A percentile compares a stretch with the other conserved stretches of the same genome.
phyloP scores from a whole-genome alignment of 2,329 filamentous ascomycete genomes.

The Aspergillus ochraceus region DNA sequence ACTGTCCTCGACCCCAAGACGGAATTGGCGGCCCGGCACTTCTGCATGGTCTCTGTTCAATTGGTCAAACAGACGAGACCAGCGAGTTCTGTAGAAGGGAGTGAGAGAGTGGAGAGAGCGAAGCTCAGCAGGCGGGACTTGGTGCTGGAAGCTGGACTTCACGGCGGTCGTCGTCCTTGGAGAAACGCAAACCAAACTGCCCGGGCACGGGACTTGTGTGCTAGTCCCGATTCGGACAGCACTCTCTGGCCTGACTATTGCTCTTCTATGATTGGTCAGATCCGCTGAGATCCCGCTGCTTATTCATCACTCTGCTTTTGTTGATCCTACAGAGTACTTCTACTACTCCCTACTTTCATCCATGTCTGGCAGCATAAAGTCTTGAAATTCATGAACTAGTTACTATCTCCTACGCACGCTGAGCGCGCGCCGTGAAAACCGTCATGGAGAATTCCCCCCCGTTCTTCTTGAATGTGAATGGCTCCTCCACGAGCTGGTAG shows the following conservation, averaged over 20 bases:
- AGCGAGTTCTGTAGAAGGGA: constrained; percentile 23
- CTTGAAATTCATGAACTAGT: not conserved
- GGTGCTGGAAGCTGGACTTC: constrained; percentile 18
- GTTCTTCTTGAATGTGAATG: constrained; percentile 45
- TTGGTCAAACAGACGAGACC: constrained; percentile 27
- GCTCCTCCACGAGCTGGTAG: constrained; percentile 55
- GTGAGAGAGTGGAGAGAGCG: constrained; percentile 26
- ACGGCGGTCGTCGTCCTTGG: constrained; percentile 20
- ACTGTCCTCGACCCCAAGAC: constrained; percentile 40
- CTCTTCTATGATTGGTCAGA: constrained; percentile 18
- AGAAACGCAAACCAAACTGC: constrained; percentile 19
- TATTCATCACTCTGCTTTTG: not conserved
- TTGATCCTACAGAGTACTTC: too few relatives aligned
- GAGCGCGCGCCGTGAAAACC: constrained; percentile 34
- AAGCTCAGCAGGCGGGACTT: constrained; percentile 29
- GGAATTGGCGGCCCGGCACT: constrained; percentile 45
- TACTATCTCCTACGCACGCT: constrained; percentile 17
- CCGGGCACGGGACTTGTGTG: constrained; percentile 31
- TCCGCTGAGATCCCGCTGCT: not conserved
- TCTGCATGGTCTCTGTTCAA: constrained; percentile 45
- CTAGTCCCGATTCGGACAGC: constrained; percentile 33
- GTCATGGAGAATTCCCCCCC: constrained; percentile 27
- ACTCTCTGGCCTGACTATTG: constrained; percentile 25
- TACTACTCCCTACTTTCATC: not conserved
- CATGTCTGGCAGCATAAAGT: not conserved